Percentiles rank a stretch among this genome's conserved stretches.
Evolutionary conservation across 345 rosid species (phyloP).

Genomic region (Murraya paniculata): DNA sequence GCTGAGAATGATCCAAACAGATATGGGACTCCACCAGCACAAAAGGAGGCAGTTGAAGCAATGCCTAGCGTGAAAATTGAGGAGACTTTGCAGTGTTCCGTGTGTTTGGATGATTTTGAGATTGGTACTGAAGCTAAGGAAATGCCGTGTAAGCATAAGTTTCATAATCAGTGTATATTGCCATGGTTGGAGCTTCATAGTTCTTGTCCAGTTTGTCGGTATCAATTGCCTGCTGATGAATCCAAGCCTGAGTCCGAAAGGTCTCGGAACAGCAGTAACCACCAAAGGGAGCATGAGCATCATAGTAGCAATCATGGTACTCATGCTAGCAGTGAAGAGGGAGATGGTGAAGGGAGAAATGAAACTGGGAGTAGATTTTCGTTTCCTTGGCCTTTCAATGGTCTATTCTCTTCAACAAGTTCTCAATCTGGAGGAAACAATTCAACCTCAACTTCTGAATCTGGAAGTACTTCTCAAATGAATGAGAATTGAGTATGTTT

Average conservation of each 20-base stretch:
- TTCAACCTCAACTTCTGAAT: constrained; percentile 29
- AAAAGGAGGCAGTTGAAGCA: constrained; percentile 66
- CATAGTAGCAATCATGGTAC: constrained; percentile 14
- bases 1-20: constrained; percentile 72
- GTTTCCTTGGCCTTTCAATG: constrained; percentile 78
- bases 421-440: constrained; percentile 47
- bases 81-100: constrained; percentile 64
- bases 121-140: constrained; percentile 61
- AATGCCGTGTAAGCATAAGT: constrained; percentile 93
- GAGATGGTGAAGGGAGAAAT: constrained; percentile 48
- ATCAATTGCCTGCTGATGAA: constrained; percentile 72
- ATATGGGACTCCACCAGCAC: constrained; percentile 84
- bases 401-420: constrained; percentile 63
- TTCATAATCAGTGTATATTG: constrained; percentile 64
- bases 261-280: constrained; percentile 23
- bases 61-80: constrained; percentile 46
- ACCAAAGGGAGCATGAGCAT: constrained; percentile 27
- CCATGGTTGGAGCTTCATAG: constrained; percentile 97
- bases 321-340: constrained; percentile 34
- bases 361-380: constrained; percentile 69
- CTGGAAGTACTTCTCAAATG: constrained; percentile 34
- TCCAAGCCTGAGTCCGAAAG: constrained; percentile 51
- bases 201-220: constrained; percentile 88
- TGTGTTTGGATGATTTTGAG: constrained; percentile 85
- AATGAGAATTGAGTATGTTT: constrained; percentile 37